Conservation (phyloP, 2,329 filamentous ascomycete genomes). For the Raffaelea deltoideospora region DNA sequence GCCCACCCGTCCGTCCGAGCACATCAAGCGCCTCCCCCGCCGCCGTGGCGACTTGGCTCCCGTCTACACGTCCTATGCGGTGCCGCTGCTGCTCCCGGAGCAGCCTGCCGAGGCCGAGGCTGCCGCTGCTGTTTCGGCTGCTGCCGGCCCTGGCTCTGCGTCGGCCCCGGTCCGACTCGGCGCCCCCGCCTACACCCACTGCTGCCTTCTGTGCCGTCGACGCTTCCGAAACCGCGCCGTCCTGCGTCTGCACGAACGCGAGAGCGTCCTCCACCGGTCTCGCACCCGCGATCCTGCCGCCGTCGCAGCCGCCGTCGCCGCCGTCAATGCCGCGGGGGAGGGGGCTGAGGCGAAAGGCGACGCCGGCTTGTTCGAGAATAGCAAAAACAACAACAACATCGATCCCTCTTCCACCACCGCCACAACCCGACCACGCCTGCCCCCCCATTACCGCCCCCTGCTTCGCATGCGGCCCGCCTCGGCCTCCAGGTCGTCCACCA, state of each 20-base stretch:
- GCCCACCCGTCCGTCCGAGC: background rate
- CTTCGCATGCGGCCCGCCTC: constrained; percentile 7
- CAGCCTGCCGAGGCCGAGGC: too few relatives aligned
- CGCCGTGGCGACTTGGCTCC: constrained; percentile 19
- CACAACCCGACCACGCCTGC: background rate
- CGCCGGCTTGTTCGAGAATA: too few relatives aligned
- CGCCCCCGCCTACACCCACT: constrained; percentile 15
- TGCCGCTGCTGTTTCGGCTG: too few relatives aligned
- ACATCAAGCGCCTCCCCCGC: constrained; percentile 12
- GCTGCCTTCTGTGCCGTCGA: constrained; percentile 26
- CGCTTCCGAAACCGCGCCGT: constrained; percentile 23
- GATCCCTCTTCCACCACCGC: background rate
- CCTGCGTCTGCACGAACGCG: constrained; percentile 27
- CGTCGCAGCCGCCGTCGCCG: constrained; percentile 14
- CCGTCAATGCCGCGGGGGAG: constrained; percentile 16
- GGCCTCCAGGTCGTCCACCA: constrained; percentile 1
- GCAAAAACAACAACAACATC: background rate
- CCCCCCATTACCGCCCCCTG: background rate
- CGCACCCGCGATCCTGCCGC: constrained; percentile 12
- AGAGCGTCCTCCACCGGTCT: constrained; percentile 25
- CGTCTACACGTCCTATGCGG: constrained; percentile 36
- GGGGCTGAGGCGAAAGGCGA: constrained; percentile 4
- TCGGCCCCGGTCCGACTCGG: background rate
- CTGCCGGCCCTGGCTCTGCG: too few relatives aligned
- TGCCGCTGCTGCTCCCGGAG: too few relatives aligned